Evolutionary conservation across 495 filamentous ascomycete genomes (phyloP).

Genomic region (Podospora comata): DNA sequence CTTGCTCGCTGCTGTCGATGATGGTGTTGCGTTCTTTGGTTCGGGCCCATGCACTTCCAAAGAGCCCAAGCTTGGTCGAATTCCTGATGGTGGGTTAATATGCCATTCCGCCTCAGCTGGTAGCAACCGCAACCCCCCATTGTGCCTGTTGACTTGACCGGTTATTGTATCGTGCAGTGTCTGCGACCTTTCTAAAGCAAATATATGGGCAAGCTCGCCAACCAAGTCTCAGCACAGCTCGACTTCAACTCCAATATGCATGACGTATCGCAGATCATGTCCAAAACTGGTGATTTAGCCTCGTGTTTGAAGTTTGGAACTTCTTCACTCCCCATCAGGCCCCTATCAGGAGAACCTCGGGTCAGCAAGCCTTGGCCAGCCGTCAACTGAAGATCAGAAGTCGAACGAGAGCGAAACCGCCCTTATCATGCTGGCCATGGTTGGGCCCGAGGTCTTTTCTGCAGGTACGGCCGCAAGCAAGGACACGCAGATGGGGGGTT

Average conservation of each 20-base stretch:
- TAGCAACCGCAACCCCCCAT: not conserved
- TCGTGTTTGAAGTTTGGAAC: not conserved
- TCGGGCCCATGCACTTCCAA: not conserved
- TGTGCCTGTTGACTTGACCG: not conserved
- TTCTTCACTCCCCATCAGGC: not conserved
- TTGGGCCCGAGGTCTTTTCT: not conserved
- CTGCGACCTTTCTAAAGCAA: not conserved
- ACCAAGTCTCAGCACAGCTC: not conserved
- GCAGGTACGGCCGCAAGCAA: not conserved
- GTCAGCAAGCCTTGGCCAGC: not conserved
- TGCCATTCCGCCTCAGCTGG: slow-evolving; percentile 9
- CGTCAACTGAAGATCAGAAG: not conserved
- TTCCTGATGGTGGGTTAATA: slow-evolving; percentile 12
- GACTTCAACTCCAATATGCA: slow-evolving; percentile 2
- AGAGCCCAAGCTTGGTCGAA: not conserved
- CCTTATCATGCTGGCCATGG: not conserved
- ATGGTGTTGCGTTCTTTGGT: slow-evolving; percentile 1
- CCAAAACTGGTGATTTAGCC: slow-evolving; percentile 3
- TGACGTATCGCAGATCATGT: slow-evolving; percentile 8
- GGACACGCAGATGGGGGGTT: not conserved
- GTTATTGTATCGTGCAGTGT: not conserved
- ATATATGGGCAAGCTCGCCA: slow-evolving; percentile 6
- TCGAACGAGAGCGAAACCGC: not conserved
- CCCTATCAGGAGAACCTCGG: not conserved
- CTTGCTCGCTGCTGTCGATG: not conserved